Base-by-base conservation (phyloP, 164 flowering plant species). In the Stephania japonica region DNA sequence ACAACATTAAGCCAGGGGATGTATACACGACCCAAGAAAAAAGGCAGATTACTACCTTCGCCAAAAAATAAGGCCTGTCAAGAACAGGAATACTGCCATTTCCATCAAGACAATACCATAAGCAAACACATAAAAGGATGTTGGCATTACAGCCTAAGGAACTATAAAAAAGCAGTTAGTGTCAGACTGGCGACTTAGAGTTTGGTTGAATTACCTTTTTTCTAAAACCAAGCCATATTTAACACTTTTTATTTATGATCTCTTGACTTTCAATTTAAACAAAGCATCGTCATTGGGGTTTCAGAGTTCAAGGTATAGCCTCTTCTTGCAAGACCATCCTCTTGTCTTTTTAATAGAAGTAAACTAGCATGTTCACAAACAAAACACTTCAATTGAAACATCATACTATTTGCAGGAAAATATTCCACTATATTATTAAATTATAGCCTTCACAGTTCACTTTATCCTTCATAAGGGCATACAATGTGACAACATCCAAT, bases 31-130 rank as follows among this genome's bases (percentile, higher is more conserved):
- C 94, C 87, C 43, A 95, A 75, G 77, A 91, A 90, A 53, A 70
- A 49, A 42, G 99, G 98, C 69, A 95, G 83, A 75, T 85, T 86
- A 75, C 80, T 83, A 72, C 75, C 76, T 44, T 94, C 93, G 67
- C 99, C 99, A 80, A 95, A 95, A 74, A 95, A 85, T 75, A 89
- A 71, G 7, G 92, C 93, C 99, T 95, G 81, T 50, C 77, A 61
- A 76, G 69, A 26, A 8, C 12, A 68, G 21, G 61, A 10, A 11
- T 5, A 11, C 18, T 7, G 16, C 8, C 7, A 24, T 47, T 12
- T 62, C 18, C 25, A 10, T 13, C n/a, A 61, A 53, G 38, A 3
- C 10, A 38, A 76, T 21, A 72, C 14, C 42, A 14, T 67, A 50
- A 70, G 74, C 71, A 67, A 53, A 53, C 61, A 53, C 14, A 53